These are phyloP conservation scores for Flammula alnicola DNA, from an alignment of 1,284 basidiomycete species.

Conservation along the genomic window DNA sequence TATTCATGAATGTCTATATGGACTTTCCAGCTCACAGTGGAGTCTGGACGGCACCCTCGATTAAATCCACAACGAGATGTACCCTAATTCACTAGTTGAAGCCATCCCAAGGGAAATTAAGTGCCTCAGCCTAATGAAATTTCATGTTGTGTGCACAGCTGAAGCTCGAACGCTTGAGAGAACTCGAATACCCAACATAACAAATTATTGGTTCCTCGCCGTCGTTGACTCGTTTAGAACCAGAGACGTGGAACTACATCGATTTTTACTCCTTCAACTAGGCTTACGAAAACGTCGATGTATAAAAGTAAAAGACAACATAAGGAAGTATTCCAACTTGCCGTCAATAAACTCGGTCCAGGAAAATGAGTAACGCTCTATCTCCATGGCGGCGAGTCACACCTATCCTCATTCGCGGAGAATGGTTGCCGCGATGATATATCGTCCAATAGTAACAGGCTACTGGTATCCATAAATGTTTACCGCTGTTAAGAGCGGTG, in stretches of 20 bases:
- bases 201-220: not conserved
- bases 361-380: too few relatives aligned
- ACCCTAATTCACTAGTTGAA: conserved; percentile 1
- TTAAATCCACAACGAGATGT: not conserved
- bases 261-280: not conserved
- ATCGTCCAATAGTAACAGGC: not conserved
- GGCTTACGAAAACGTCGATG: not conserved
- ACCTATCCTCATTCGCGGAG: too few relatives aligned
- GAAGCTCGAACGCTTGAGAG: not conserved
- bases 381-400: too few relatives aligned
- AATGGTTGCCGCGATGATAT: too few relatives aligned
- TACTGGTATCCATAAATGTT: not conserved
- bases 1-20: not conserved
- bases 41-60: too few relatives aligned
- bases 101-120: not conserved
- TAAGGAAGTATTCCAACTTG: not conserved
- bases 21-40: too few relatives aligned
- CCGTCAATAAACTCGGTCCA: too few relatives aligned
- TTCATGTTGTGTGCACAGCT: not conserved
- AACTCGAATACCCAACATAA: not conserved
- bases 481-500: not conserved
- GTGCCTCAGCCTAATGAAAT: not conserved
- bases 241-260: not conserved
- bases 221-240: not conserved
- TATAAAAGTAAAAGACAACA: not conserved